Evolutionary conservation across 2,329 filamentous ascomycete genomes (phyloP).

Genomic region (Cladophialophora bantiana): DNA sequence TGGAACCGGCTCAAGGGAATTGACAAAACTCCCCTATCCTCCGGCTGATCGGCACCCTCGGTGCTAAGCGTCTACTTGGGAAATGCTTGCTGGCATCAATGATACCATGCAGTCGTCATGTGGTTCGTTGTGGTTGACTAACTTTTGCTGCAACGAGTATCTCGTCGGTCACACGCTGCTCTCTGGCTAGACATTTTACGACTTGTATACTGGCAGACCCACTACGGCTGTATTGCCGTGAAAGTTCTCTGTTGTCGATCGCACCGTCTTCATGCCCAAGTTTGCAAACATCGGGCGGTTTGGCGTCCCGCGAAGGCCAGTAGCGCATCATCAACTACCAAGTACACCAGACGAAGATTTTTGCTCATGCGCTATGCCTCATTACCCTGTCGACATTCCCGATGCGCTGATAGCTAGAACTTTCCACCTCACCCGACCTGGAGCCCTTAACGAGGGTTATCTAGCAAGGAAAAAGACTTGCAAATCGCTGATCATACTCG

Average conservation of each 20-base stretch:
- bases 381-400: neutral
- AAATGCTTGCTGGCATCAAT: neutral
- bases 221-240: neutral
- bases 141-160: neutral
- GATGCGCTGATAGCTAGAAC: neutral
- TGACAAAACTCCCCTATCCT: neutral
- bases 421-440: neutral
- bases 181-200: neutral
- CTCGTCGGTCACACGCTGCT: neutral
- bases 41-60: constrained; percentile 2
- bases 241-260: neutral
- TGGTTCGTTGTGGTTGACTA: neutral
- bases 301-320: neutral
- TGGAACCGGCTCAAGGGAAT: constrained; percentile 1
- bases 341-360: neutral
- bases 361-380: neutral
- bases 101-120: neutral
- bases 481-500: neutral
- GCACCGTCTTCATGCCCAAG: neutral
- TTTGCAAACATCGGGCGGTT: neutral
- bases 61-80: constrained; percentile 1
- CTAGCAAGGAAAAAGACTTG: neutral
- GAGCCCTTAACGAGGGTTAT: neutral
- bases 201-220: constrained; percentile 5
- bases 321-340: neutral